Percentiles rank a stretch among this genome's conserved stretches.
Conservation (phyloP, 805 yeast genomes). For the Maudiozyma saulgeensis region DNA sequence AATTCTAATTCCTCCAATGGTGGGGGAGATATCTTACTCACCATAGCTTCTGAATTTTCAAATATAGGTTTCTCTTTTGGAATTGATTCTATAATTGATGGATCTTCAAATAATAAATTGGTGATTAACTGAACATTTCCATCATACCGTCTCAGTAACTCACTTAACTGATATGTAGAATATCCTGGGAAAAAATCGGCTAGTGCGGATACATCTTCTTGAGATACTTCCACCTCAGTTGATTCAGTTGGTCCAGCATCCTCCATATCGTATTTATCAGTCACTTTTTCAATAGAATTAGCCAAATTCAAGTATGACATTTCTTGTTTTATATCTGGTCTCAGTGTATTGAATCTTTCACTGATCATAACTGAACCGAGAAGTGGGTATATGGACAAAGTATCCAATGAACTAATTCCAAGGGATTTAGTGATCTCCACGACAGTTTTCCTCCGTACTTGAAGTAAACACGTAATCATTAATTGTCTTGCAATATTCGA, state of each 20-base stretch:
- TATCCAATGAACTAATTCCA: conserved; percentile 34
- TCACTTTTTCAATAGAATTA: neutral
- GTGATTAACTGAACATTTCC: conserved; percentile 50
- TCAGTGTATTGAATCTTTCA: conserved; percentile 34
- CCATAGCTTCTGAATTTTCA: neutral
- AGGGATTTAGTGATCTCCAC: conserved; percentile 35
- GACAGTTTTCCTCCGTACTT: conserved; percentile 37
- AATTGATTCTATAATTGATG: conserved; percentile 33
- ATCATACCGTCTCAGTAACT: conserved; percentile 39
- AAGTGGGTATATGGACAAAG: conserved; percentile 44
- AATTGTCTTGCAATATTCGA: conserved; percentile 38
- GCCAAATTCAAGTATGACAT: conserved; percentile 36
- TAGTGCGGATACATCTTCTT: conserved; percentile 33
- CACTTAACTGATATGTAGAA: conserved; percentile 36
- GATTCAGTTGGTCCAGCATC: neutral
- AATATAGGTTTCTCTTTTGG: conserved; percentile 3
- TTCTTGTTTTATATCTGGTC: conserved; percentile 45
- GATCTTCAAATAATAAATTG: conserved; percentile 52
- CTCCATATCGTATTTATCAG: too few species aligned
- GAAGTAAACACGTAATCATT: conserved; percentile 43
- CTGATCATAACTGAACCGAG: conserved; percentile 46
- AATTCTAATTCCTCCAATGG: conserved; percentile 4
- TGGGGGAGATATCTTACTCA: conserved; percentile 3
- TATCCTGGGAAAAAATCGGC: conserved; percentile 64
- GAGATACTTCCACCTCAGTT: conserved; percentile 4